Conservation (phyloP, 1,284 basidiomycete genomes). For the Tilletiopsis washingtonensis region DNA sequence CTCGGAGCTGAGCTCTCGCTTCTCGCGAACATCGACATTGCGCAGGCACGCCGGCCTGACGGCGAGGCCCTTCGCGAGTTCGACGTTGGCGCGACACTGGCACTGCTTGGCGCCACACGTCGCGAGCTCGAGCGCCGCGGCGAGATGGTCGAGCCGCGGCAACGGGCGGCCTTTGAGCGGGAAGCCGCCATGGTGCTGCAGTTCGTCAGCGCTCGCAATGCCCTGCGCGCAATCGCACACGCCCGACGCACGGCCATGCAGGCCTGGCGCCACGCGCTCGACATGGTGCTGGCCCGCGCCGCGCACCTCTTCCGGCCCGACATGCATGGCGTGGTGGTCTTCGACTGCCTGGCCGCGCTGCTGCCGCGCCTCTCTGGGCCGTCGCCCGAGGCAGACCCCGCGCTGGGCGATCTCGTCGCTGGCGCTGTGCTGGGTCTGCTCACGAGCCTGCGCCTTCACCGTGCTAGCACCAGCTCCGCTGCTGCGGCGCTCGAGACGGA, state of each 20-base stretch:
- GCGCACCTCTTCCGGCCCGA: constrained; percentile 32
- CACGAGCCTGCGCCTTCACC: constrained; percentile 58
- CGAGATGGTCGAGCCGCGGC: constrained; percentile 19
- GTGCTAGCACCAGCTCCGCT: constrained; percentile 10
- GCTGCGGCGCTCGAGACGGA: constrained; percentile 17
- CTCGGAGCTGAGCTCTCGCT: constrained; percentile 59
- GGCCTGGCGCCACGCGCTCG: constrained; percentile 40
- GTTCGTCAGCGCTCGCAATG: constrained; percentile 38
- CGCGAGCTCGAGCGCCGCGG: constrained; percentile 30
- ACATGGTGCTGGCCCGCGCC: constrained; percentile 34
- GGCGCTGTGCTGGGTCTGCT: constrained; percentile 73
- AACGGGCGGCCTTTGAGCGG: constrained; percentile 28
- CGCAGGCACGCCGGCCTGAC: constrained; percentile 65
- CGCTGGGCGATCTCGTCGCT: constrained; percentile 69
- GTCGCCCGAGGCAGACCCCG: constrained; percentile 49
- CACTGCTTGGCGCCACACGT: constrained; percentile 17
- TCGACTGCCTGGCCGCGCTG: constrained; percentile 36
- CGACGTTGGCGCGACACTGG: constrained; percentile 63
- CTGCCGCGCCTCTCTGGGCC: constrained; percentile 32
- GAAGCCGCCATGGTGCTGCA: constrained; percentile 32
- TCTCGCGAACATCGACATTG: constrained; percentile 60
- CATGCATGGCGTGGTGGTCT: constrained; percentile 27
- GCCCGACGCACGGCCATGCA: constrained; percentile 29
- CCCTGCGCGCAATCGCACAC: constrained; percentile 29
- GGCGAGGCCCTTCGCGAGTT: constrained; percentile 60